A percentile compares a stretch with the other conserved stretches of the same genome.
Evolutionary conservation across 2,329 filamentous ascomycete species (phyloP).

Genomic region (Septoria petroselini): DNA sequence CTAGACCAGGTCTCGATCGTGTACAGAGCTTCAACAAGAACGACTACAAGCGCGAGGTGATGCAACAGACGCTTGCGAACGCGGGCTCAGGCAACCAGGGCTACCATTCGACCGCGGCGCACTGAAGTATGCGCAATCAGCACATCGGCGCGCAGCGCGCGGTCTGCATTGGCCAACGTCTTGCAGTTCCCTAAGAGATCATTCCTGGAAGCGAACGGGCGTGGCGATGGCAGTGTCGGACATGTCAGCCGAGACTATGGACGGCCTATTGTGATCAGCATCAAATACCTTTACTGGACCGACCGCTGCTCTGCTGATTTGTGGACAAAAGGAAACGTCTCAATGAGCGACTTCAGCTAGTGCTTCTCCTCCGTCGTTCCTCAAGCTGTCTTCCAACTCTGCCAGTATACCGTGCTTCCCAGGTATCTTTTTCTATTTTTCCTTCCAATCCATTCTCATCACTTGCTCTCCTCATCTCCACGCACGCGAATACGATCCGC

Average conservation of each 20-base stretch:
- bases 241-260: too few relatives aligned
- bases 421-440: not conserved
- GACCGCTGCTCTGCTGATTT: not conserved
- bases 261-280: not conserved
- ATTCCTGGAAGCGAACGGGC: not conserved
- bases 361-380: constrained; percentile 1
- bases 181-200: not conserved
- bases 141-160: too few relatives aligned
- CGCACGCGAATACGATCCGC: too few relatives aligned
- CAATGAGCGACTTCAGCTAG: constrained; percentile 31
- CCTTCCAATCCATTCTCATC: not conserved
- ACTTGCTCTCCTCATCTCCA: not conserved
- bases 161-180: too few relatives aligned
- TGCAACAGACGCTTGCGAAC: constrained; percentile 30
- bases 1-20: constrained; percentile 28
- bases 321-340: not conserved
- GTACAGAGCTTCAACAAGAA: constrained; percentile 34
- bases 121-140: constrained; percentile 9
- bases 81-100: constrained; percentile 1
- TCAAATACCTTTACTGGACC: not conserved
- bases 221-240: too few relatives aligned
- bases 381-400: constrained; percentile 1
- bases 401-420: not conserved
- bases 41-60: constrained; percentile 34
- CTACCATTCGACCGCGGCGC: constrained; percentile 12